A percentile compares a stretch with the other conserved stretches of the same genome.
Conservation (phyloP, 2,329 filamentous ascomycete species). For the Phialophora expanda region DNA sequence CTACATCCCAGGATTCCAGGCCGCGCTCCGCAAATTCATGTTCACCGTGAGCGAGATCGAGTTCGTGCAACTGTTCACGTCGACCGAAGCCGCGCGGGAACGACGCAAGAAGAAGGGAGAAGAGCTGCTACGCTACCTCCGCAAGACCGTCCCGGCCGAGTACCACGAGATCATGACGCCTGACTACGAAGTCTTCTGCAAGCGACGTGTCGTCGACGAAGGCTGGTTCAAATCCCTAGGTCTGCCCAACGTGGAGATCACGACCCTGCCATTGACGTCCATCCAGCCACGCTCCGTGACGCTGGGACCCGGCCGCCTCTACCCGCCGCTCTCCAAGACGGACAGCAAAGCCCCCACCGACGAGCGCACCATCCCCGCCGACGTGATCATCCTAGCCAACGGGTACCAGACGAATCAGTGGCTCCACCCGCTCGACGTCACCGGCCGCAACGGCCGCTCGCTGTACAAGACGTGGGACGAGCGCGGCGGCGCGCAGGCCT, state of each 20-base stretch:
- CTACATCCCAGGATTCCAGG: slow-evolving; percentile 58
- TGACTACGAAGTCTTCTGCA: slow-evolving; percentile 67
- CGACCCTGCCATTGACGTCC: slow-evolving; percentile 56
- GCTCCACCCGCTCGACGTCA: slow-evolving; percentile 60
- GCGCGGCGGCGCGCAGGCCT: slow-evolving; percentile 66
- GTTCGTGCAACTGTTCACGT: slow-evolving; percentile 48
- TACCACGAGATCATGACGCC: slow-evolving; percentile 68
- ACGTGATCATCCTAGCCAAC: slow-evolving; percentile 66
- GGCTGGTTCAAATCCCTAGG: slow-evolving; percentile 62
- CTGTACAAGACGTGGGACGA: slow-evolving; percentile 63
- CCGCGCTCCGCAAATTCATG: slow-evolving; percentile 51
- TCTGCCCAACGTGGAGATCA: slow-evolving; percentile 60
- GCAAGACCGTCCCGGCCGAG: slow-evolving; percentile 58
- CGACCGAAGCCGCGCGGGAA: slow-evolving; percentile 54
- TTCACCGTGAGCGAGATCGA: slow-evolving; percentile 51
- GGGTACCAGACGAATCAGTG: slow-evolving; percentile 64
- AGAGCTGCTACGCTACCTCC: slow-evolving; percentile 56
- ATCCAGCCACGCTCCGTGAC: slow-evolving; percentile 58
- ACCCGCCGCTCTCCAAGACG: slow-evolving; percentile 45
- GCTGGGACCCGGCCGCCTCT: slow-evolving; percentile 57
- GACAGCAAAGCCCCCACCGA: slow-evolving; percentile 41
- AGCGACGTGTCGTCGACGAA: slow-evolving; percentile 66
- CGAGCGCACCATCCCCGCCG: slow-evolving; percentile 58
- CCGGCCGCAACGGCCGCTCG: slow-evolving; percentile 57
- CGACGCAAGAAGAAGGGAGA: slow-evolving; percentile 50